A percentile compares a stretch with the other conserved stretches of the same genome.
Evolutionary conservation across 1,284 basidiomycete genomes (phyloP).

Genomic region (Ustilago nuda): DNA sequence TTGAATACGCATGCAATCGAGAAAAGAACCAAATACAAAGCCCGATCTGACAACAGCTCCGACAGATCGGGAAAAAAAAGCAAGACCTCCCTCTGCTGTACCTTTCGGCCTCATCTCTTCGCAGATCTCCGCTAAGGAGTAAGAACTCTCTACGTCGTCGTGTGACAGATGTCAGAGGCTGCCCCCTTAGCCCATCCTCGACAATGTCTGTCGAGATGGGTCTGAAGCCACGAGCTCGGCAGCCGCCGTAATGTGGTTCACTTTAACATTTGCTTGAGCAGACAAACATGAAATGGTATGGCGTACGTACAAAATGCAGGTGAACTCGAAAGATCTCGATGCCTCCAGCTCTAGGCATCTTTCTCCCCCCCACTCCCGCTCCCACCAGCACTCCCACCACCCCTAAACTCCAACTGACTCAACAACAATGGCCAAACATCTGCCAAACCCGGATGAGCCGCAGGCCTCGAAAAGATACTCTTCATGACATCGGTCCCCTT

Average conservation of each 20-base stretch:
- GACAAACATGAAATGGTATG: not conserved
- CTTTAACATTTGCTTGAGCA: not conserved
- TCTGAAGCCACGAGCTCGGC: too few relatives aligned
- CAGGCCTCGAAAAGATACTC: slow-evolving; percentile 73
- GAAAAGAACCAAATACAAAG: not conserved
- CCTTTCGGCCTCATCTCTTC: too few relatives aligned
- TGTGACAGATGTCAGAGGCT: too few relatives aligned
- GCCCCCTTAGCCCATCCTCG: too few relatives aligned
- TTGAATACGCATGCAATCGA: slow-evolving; percentile 1
- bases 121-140: too few relatives aligned
- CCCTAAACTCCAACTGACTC: slow-evolving; percentile 56
- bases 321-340: not conserved
- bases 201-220: too few relatives aligned
- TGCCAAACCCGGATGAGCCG: slow-evolving; percentile 60
- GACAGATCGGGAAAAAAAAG: not conserved
- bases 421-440: slow-evolving; percentile 61
- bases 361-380: not conserved
- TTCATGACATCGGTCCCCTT: slow-evolving; percentile 82
- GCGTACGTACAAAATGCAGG: not conserved
- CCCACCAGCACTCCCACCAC: slow-evolving; percentile 1
- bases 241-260: not conserved
- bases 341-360: not conserved
- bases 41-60: not conserved
- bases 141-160: too few relatives aligned
- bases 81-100: too few relatives aligned